Percentiles rank a stretch among this genome's conserved stretches.
Evolutionary conservation across 306 rosid genomes (phyloP).

Genomic region (Carpinus viminea): DNA sequence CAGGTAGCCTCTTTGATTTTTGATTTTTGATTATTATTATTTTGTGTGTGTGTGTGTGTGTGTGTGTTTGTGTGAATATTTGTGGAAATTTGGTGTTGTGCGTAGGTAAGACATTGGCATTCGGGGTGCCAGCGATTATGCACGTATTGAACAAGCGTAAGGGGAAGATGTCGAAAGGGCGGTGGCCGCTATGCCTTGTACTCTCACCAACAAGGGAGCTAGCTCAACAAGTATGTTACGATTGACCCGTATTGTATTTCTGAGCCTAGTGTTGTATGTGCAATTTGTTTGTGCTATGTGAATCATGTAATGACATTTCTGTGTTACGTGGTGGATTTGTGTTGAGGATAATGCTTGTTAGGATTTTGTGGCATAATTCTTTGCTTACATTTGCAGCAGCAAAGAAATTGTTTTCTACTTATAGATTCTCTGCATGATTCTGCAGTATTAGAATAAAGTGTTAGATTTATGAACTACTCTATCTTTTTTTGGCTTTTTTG

Average conservation of each 20-base stretch:
- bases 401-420: not conserved
- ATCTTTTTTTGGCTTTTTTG: too few species aligned
- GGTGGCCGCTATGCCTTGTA: slow-evolving; percentile 82
- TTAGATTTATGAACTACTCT: not conserved
- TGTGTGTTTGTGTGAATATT: slow-evolving; percentile 1
- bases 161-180: slow-evolving; percentile 54
- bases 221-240: slow-evolving; percentile 83
- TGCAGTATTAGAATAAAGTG: too few species aligned
- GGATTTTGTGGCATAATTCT: not conserved
- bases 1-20: slow-evolving; percentile 46
- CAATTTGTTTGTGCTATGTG: not conserved
- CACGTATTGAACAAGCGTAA: slow-evolving; percentile 73
- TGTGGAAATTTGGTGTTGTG: slow-evolving; percentile 9
- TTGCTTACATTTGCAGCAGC: not conserved
- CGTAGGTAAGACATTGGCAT: slow-evolving; percentile 91
- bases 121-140: slow-evolving; percentile 83
- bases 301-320: not conserved
- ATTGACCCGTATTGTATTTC: not conserved
- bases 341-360: too few species aligned
- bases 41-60: slow-evolving; percentile 1
- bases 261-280: not conserved
- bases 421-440: too few species aligned
- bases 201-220: slow-evolving; percentile 96
- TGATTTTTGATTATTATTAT: too few species aligned
- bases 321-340: not conserved